Base-by-base conservation (phyloP, 2,329 filamentous ascomycete genomes). In the Pseudogymnoascus sp. region DNA sequence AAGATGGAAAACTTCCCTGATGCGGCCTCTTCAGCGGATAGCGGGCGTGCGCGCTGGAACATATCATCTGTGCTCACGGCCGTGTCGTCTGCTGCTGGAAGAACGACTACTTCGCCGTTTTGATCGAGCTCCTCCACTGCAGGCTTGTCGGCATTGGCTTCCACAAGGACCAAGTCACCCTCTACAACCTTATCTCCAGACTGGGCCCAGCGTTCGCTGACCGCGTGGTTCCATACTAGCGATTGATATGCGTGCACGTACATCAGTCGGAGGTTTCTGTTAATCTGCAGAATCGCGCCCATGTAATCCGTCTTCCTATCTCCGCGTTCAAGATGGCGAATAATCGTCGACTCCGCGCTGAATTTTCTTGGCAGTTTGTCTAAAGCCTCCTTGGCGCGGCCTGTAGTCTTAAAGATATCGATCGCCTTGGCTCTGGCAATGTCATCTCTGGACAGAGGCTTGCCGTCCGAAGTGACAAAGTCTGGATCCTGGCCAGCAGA, bases 241-340 rank as follows among this genome's bases (percentile, higher is more conserved):
- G 90, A 96, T 74, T 99, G 94, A 75, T 97, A 97, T 4, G 94
- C 93, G 73, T 99, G 94, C 13, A 96, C 87, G 72, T 97, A 99
- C 89, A 99, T 97, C 63, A 91, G 84, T 44, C 92, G 84, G 68
- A 97, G 79, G 58, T 89, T 90, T 15, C 92, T 83, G 24, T 88
- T 89, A 64, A 99, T 92, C 60, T 83, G 81, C 70, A 88, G 83
- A 59, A 99, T 75, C 0, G 94, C 91, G 24, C 92, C 92, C 63
- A 90, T 81, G 72, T 84, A 94, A 74, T 99, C 93, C 21, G 80
- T 78, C 54, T 60, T 74, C 70, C 39, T 40, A 62, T 26, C 71
- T 69, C 74, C 71, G 44, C 76, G 75, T 61, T 77, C 74, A 4
- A 97, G 83, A 68, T 95, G 89, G 61, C 86, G 84, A 63, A 99